These are phyloP conservation scores for Sequoiadendron giganteum DNA, from an alignment of 75 land plant species.

Conservation along the genomic window DNA sequence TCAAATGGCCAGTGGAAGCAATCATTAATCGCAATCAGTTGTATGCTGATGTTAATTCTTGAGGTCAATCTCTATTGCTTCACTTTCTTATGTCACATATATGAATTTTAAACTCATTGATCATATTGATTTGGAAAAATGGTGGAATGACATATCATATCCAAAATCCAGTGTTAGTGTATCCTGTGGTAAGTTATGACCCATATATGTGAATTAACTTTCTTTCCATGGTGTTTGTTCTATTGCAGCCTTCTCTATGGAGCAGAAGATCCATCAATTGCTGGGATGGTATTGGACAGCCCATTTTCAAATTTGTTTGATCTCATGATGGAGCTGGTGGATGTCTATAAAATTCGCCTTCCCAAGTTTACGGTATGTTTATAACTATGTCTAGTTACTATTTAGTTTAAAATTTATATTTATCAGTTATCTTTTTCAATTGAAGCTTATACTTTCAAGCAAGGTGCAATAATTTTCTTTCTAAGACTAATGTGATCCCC, in stretches of 20 bases:
- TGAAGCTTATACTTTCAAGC: background rate
- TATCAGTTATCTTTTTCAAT: background rate
- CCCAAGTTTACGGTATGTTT: conserved; percentile 92
- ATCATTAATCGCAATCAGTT: background rate
- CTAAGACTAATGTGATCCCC: background rate
- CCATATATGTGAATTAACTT: conserved; percentile 1
- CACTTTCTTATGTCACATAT: background rate
- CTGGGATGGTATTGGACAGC: conserved; percentile 97
- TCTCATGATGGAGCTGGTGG: conserved; percentile 97
- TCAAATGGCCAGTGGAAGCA: background rate
- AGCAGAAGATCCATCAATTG: conserved; percentile 97
- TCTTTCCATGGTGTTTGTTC: background rate
- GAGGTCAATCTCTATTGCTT: background rate
- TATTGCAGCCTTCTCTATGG: conserved; percentile 91
- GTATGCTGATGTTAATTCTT: background rate
- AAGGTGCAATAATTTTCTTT: background rate
- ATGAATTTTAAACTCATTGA: background rate
- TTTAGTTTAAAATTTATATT: background rate
- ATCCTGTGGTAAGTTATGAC: background rate
- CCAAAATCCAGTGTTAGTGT: background rate
- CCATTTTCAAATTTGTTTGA: conserved; percentile 91
- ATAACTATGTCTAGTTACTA: background rate
- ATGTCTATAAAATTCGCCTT: conserved; percentile 94
- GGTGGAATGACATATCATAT: background rate
- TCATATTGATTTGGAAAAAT: background rate